Base-by-base conservation (phyloP, 164 flowering plant genomes). In the Paratinospora sagittata region DNA sequence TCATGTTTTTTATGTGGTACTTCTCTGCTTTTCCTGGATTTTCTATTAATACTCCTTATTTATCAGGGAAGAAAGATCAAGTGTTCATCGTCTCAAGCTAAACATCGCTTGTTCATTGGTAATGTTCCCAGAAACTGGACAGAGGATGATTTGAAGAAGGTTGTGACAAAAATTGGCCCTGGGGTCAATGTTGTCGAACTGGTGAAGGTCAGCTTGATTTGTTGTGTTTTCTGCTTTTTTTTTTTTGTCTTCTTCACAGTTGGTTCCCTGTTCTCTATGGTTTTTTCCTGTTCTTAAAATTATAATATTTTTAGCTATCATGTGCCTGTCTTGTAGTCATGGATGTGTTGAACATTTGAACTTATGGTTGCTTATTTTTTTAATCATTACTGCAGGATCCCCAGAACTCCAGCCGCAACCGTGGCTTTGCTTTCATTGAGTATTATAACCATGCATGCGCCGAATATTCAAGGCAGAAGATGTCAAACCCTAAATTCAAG, bases 361-460 rank as follows among this genome's bases (percentile, higher is more conserved):
- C 43, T 69, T 6, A 34, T 63, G 43, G 12, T 68, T 19, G 24
- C 39, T 33, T 16, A 13, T 43, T 45, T 14, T 61, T 7, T 27
- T 30, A 30, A 16, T 69, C 65, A 43, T 72, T 47, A 19, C 64
- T 45, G 47, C 86, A 95, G 98, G 98, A 95, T 45, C 86, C 85
- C 17, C 85, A 85, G 72, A 95, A 89, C 73, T 75, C 96, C 9
- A 82, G 80, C 76, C 81, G 85, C 41, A 95, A 95, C 73, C 91
- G 98, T 66, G 97, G 97, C n/a, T 95, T 89, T 88, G 97, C 90
- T 24, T 95, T 92, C 70, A 80, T 95, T 27, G 95, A 88, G 79
- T 95, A 92, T 72, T 90, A 90, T 66, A 92, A 95, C 76, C 87
- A 86, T 84, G 92, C 95, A 41, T 94, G 98, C 84, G 98, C 98